Conservation (phyloP, 2,329 filamentous ascomycete species). For the Leptographium wingfieldii region DNA sequence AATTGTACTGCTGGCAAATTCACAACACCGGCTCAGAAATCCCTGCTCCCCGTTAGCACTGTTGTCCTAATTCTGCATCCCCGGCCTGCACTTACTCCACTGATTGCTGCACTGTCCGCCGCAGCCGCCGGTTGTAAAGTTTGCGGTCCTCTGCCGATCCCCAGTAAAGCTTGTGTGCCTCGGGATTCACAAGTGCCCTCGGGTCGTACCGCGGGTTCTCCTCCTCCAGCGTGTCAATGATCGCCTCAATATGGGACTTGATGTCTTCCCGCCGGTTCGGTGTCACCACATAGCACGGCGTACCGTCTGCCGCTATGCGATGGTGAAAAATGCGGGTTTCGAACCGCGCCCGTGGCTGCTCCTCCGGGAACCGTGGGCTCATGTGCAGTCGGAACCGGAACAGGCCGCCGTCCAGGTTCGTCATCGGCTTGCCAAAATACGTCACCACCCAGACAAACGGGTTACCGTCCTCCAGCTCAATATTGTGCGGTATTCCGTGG, state of each 20-base stretch:
- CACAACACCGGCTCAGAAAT: slow-evolving; percentile 1
- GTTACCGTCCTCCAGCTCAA: slow-evolving; percentile 67
- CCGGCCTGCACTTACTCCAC: slow-evolving; percentile 37
- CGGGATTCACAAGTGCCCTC: slow-evolving; percentile 71
- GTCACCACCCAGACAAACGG: slow-evolving; percentile 83
- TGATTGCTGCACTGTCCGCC: slow-evolving; percentile 61
- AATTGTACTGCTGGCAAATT: neutral
- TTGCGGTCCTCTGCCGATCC: slow-evolving; percentile 67
- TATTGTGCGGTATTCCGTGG: slow-evolving; percentile 57
- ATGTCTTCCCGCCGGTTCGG: slow-evolving; percentile 56
- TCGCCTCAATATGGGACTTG: slow-evolving; percentile 68
- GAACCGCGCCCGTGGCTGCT: slow-evolving; percentile 74
- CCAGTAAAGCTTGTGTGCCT: slow-evolving; percentile 82
- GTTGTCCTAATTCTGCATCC: neutral
- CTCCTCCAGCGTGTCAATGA: slow-evolving; percentile 75
- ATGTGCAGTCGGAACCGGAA: slow-evolving; percentile 71
- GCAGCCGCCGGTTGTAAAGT: slow-evolving; percentile 67
- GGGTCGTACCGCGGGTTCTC: slow-evolving; percentile 83
- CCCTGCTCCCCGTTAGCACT: slow-evolving; percentile 9
- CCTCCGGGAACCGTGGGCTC: slow-evolving; percentile 74
- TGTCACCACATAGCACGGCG: slow-evolving; percentile 67
- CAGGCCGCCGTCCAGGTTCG: slow-evolving; percentile 81
- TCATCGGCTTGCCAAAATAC: slow-evolving; percentile 86
- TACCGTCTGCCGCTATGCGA: slow-evolving; percentile 66
- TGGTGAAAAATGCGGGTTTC: slow-evolving; percentile 80